Conservation (phyloP, 768 basidiomycete species). For the Tricholoma terreum region DNA sequence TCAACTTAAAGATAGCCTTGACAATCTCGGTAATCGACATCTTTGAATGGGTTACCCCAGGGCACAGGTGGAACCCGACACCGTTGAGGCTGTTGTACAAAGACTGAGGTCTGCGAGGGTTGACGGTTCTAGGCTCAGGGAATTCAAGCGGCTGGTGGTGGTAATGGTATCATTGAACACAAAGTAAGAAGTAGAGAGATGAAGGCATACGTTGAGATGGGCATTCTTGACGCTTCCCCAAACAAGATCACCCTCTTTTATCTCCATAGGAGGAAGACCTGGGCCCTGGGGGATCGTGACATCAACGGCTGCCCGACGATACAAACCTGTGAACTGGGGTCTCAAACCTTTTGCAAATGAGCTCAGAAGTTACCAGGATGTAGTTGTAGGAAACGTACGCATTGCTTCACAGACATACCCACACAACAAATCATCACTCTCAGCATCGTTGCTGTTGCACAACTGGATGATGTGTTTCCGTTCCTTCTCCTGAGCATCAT, state of each 20-base stretch:
- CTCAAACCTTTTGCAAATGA: slow-evolving; percentile 26
- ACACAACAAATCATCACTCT: slow-evolving; percentile 33
- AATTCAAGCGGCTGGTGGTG: slow-evolving; percentile 39
- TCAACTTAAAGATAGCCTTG: slow-evolving; percentile 40
- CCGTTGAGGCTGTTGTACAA: slow-evolving; percentile 30
- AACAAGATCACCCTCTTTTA: slow-evolving; percentile 40
- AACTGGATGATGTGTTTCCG: slow-evolving; percentile 37
- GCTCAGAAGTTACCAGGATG: background rate
- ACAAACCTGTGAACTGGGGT: slow-evolving; percentile 41
- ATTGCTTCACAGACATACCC: slow-evolving; percentile 53
- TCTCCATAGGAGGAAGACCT: slow-evolving; percentile 28
- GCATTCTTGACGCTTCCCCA: slow-evolving; percentile 42
- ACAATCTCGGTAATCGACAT: slow-evolving; percentile 42
- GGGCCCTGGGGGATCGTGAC: slow-evolving; percentile 33
- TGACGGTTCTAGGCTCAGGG: slow-evolving; percentile 37
- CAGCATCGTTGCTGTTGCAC: slow-evolving; percentile 27
- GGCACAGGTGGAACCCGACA: slow-evolving; percentile 40
- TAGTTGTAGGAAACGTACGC: slow-evolving; percentile 29
- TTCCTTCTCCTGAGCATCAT: slow-evolving; percentile 37
- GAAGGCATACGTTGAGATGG: slow-evolving; percentile 34
- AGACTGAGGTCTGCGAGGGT: slow-evolving; percentile 35
- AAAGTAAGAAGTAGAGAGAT: background rate
- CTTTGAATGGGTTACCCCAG: slow-evolving; percentile 34
- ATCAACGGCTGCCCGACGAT: slow-evolving; percentile 33
- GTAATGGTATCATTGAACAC: background rate